Base-by-base conservation (phyloP, 31 red algal species). In the Porphyra umbilicalis region DNA sequence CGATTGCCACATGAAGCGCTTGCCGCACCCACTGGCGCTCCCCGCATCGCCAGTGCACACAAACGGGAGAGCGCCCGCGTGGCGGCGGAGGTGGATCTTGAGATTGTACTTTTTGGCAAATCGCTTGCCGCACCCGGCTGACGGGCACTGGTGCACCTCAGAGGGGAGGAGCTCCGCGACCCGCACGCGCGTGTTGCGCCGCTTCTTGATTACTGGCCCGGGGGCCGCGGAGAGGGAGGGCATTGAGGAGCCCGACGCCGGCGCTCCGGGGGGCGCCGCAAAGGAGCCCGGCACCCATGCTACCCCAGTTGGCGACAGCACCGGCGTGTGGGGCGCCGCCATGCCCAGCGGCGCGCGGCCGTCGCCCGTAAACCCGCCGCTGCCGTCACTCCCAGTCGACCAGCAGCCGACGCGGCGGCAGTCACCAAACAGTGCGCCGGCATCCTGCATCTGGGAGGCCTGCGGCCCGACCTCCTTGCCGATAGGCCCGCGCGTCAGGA, bases 51-150 rank as follows among this genome's bases (percentile, higher is more conserved):
- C 33, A 9, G 80, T 34, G 67, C 92, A 94, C 38, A 74, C 80
- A 67, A 87, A 90, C 10, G 87, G 87, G 36, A 89, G 80, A 15
- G 88, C 87, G 35, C 84, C 87, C 8, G 82, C 80, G 74, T 90
- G 87, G 8, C 83, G 77, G 30, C 92, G 77, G 77, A 87, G 75
- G 35, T 94, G 92, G 38, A 87, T 83, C 84, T 85, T 94, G 13
- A 90, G 87, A 42, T 94, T 94, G 36, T 89, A 94, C 40, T 84
- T 82, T 76, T 89, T 89, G 29, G 87, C 92, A 84, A 94, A 90
- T 76, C 79, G 77, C 39, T 84, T 89, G 31, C 83, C 71, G 39
- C 87, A 94, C 2, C 46, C 86, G 10, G 37, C 30, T 76, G 46
- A 86, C 11, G 80, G 36, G 78, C 92, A 94, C 6, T 42, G 77